These are phyloP conservation scores for Pseudodiploospora longispora DNA, from an alignment of 2,329 filamentous ascomycete genomes.

Conservation along the genomic window DNA sequence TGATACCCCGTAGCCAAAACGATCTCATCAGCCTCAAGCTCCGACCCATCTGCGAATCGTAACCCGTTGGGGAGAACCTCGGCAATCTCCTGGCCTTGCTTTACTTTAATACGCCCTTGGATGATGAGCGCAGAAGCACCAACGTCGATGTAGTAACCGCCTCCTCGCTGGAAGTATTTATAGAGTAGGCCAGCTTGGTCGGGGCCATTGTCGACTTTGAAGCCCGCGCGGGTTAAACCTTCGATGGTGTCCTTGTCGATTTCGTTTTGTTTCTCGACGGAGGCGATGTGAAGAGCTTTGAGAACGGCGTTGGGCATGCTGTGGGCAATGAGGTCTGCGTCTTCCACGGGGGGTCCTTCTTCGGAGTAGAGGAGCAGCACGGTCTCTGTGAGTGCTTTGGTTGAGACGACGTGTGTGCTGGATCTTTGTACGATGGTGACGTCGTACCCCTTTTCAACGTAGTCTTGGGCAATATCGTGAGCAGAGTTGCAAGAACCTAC, in stretches of 20 bases:
- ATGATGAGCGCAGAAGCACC: slow-evolving; percentile 54
- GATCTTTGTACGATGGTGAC: slow-evolving; percentile 65
- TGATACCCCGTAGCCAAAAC: slow-evolving; percentile 58
- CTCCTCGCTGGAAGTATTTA: slow-evolving; percentile 58
- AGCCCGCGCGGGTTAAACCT: slow-evolving; percentile 48
- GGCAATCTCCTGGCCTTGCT: slow-evolving; percentile 48
- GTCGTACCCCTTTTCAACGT: slow-evolving; percentile 55
- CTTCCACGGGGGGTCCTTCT: slow-evolving; percentile 51
- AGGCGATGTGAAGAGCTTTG: slow-evolving; percentile 48
- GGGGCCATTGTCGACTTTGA: slow-evolving; percentile 51
- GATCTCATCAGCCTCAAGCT: slow-evolving; percentile 53
- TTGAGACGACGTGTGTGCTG: slow-evolving; percentile 55
- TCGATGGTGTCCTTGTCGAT: slow-evolving; percentile 31
- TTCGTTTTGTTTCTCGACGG: slow-evolving; percentile 23
- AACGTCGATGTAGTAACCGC: slow-evolving; percentile 65
- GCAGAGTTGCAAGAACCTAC: slow-evolving; percentile 62
- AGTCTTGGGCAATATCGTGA: slow-evolving; percentile 63
- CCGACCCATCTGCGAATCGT: slow-evolving; percentile 44
- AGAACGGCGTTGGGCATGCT: slow-evolving; percentile 50
- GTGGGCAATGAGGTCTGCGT: slow-evolving; percentile 55
- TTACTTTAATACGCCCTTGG: slow-evolving; percentile 56
- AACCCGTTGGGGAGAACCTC: slow-evolving; percentile 39
- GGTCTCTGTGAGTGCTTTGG: slow-evolving; percentile 43
- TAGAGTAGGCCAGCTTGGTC: slow-evolving; percentile 48
- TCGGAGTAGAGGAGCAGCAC: slow-evolving; percentile 44